Conservation (phyloP, 805 yeast genomes). For the Wickerhamomyces canadensis region DNA sequence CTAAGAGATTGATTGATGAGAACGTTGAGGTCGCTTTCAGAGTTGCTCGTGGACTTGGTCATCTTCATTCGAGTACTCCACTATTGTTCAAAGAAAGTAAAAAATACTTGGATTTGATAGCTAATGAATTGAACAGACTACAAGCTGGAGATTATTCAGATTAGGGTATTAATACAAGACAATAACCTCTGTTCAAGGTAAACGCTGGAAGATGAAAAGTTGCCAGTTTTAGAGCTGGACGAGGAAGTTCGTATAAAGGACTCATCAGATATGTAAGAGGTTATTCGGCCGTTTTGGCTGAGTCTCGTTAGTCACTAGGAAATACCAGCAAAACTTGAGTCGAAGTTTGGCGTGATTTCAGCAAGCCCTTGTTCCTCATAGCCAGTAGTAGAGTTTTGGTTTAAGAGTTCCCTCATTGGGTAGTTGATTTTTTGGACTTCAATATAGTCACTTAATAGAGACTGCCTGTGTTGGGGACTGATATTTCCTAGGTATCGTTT, state of each 20-base stretch:
- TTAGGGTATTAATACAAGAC: not conserved
- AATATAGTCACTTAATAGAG: slow-evolving; percentile 12
- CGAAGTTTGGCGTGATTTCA: slow-evolving; percentile 2
- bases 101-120: not conserved
- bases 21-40: not conserved
- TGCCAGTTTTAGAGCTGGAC: too few species aligned
- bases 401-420: too few species aligned
- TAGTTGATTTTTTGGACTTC: not conserved
- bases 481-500: slow-evolving; percentile 25
- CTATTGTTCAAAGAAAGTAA: not conserved
- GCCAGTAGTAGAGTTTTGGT: too few species aligned
- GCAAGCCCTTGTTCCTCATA: too few species aligned
- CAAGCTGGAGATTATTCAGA: not conserved
- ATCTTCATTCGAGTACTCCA: not conserved
- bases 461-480: slow-evolving; percentile 19
- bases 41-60: not conserved
- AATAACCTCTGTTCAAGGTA: too few species aligned
- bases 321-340: slow-evolving; percentile 15
- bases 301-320: too few species aligned
- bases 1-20: slow-evolving; percentile 1
- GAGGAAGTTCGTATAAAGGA: too few species aligned
- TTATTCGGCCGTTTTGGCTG: too few species aligned
- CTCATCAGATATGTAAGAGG: too few species aligned
- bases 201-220: too few species aligned
- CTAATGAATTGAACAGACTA: not conserved